Percentiles rank a stretch among this genome's conserved stretches.
Evolutionary conservation across 1,284 basidiomycete genomes (phyloP).

Genomic region (Trametes polyzona): DNA sequence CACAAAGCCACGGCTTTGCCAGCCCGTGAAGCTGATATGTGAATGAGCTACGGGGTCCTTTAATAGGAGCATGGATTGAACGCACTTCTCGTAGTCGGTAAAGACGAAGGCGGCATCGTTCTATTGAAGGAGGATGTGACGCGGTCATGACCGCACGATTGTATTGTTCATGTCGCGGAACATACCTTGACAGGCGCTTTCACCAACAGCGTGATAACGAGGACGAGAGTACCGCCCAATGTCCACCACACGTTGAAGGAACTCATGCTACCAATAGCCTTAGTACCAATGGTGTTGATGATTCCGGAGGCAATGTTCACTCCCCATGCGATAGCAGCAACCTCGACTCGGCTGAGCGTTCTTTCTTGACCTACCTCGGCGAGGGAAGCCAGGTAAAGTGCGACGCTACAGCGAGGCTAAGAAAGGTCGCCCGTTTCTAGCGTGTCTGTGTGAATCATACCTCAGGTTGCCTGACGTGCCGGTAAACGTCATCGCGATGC

Average conservation of each 20-base stretch:
- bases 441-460: no score
- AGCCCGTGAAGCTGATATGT: slow-evolving; percentile 57
- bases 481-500: slow-evolving; percentile 63
- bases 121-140: slow-evolving; percentile 38
- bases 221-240: slow-evolving; percentile 59
- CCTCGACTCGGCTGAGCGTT: slow-evolving; percentile 52
- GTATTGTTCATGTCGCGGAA: not conserved
- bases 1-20: slow-evolving; percentile 56
- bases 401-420: slow-evolving; percentile 42
- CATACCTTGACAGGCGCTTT: slow-evolving; percentile 57
- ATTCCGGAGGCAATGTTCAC: slow-evolving; percentile 59
- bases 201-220: slow-evolving; percentile 58
- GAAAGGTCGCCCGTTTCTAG: no score
- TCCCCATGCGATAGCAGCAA: slow-evolving; percentile 59
- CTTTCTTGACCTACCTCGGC: slow-evolving; percentile 53
- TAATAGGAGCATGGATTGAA: not conserved
- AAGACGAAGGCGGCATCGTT: slow-evolving; percentile 60
- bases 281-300: slow-evolving; percentile 57
- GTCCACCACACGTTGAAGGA: slow-evolving; percentile 67
- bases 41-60: not conserved
- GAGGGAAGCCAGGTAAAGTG: slow-evolving; percentile 58
- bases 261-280: slow-evolving; percentile 60
- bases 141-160: not conserved
- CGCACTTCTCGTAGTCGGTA: slow-evolving; percentile 59
- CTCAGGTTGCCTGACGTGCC: slow-evolving; percentile 64